Evolutionary conservation across 768 basidiomycete species (phyloP).

Genomic region (Hygrophorus russula): DNA sequence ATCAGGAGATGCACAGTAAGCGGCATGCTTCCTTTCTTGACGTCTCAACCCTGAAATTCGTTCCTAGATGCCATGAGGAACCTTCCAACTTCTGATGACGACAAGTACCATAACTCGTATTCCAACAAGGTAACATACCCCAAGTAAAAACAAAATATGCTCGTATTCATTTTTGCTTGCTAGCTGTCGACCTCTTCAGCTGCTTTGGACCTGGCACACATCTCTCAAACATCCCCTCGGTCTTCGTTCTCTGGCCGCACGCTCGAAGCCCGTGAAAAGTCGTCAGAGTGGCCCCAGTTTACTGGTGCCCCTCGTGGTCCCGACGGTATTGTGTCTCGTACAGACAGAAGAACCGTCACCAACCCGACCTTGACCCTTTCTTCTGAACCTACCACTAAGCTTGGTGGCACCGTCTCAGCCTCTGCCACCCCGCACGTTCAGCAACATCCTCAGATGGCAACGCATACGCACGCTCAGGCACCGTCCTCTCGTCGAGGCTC

Average conservation of each 20-base stretch:
- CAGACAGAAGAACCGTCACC: constrained; percentile 62
- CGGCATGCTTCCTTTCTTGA: constrained; percentile 8
- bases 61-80: constrained; percentile 75
- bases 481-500: constrained; percentile 66
- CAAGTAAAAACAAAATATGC: too few species aligned
- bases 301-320: constrained; percentile 48
- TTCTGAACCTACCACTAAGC: constrained; percentile 36
- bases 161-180: neutral
- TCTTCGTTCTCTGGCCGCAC: constrained; percentile 42
- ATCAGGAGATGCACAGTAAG: constrained; percentile 91
- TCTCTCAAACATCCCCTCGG: constrained; percentile 71
- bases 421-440: constrained; percentile 53
- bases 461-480: constrained; percentile 24
- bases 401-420: constrained; percentile 39
- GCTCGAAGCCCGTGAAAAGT: constrained; percentile 52
- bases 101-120: constrained; percentile 64
- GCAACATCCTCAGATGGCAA: constrained; percentile 42
- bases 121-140: constrained; percentile 45
- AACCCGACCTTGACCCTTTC: constrained; percentile 62
- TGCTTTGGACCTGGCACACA: constrained; percentile 85
- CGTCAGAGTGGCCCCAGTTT: constrained; percentile 95
- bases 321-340: constrained; percentile 42
- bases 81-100: constrained; percentile 80
- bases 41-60: constrained; percentile 7
- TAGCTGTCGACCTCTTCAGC: constrained; percentile 83